Evolutionary conservation across 192 early-diverging fungal genomes (phyloP).

Genomic region (Mycoemilia scoparia): DNA sequence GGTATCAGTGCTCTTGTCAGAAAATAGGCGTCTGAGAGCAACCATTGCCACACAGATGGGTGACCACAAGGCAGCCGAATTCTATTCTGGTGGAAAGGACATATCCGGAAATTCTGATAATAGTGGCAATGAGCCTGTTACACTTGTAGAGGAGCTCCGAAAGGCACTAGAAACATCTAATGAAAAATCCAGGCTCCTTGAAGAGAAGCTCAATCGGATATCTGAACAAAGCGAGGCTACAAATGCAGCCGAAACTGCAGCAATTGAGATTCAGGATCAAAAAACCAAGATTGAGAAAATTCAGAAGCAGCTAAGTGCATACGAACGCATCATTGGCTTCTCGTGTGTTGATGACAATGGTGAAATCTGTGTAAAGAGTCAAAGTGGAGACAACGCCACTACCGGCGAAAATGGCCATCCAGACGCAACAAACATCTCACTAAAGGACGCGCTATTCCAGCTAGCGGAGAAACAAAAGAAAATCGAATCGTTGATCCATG

Average conservation of each 20-base stretch:
- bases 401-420: too few species aligned
- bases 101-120: too few species aligned
- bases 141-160: conserved; percentile 29
- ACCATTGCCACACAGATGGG: conserved; percentile 29
- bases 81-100: conserved; percentile 19
- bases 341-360: conserved; percentile 10
- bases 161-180: conserved; percentile 24
- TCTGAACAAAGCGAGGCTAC: conserved; percentile 22
- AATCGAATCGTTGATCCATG: conserved; percentile 29
- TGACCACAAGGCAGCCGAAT: conserved; percentile 29
- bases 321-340: conserved; percentile 20
- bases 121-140: too few species aligned
- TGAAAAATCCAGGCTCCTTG: conserved; percentile 29
- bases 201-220: conserved; percentile 26
- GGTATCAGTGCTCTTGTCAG: conserved; percentile 34
- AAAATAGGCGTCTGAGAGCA: conserved; percentile 36
- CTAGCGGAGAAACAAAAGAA: conserved; percentile 25
- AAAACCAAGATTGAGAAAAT: conserved; percentile 9
- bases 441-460: too few species aligned
- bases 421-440: too few species aligned
- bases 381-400: too few species aligned
- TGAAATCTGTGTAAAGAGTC: conserved; percentile 4
- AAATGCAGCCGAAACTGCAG: conserved; percentile 6
- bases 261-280: conserved; percentile 13
- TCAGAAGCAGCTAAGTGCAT: conserved; percentile 18